Base-by-base conservation (phyloP, 176 grass and related monocot genomes). In the Lolium multiflorum region DNA sequence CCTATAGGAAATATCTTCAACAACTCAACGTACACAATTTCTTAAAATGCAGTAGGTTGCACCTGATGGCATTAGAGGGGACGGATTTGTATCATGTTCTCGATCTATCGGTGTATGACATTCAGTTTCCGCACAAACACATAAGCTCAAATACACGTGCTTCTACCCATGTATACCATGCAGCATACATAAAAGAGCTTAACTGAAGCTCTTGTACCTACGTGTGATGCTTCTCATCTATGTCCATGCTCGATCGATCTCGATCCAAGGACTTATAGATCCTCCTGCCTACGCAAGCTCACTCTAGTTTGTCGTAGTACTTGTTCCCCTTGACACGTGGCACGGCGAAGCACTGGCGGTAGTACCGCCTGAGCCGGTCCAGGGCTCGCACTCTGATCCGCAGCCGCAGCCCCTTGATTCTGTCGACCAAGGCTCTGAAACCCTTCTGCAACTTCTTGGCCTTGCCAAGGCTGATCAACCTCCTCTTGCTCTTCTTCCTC, bases 311-410 rank as follows among this genome's bases (percentile, higher is more conserved):
- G 49, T 58, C 12, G 63, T 66, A 57, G 81, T 88, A 77, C 17
- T 73, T 81, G 69, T 18, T 69, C 68, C 48, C 28, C 47, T 85
- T 76, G 31, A 73, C 66, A 25, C 48, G 81, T 18, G 85, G 83
- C 25, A 92, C 46, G 12, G 82, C 59, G 44, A 98, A 93, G 65
- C 93, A 98, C 44, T 67, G 79, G 38, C 81, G 63, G 14, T 66
- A 89, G 4, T 81, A 82, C 86, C 82, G 49, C 76, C 82, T 77
- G 49, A 95, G 65, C 67, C 87, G 83, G 74, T 86, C 77, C 64
- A 98, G 78, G 4, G 78, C 86, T 20, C 76, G 81, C 41, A 95
- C 91, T 82, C 82, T 89, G 89, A 95, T 84, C 83, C 90, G 46
- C 71, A 26, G 91, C 38, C 86, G 79, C 77, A 98, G 75, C 67